These are phyloP conservation scores for Fusarium sp. DNA, from an alignment of 2,329 filamentous ascomycete species.

Conservation along the genomic window DNA sequence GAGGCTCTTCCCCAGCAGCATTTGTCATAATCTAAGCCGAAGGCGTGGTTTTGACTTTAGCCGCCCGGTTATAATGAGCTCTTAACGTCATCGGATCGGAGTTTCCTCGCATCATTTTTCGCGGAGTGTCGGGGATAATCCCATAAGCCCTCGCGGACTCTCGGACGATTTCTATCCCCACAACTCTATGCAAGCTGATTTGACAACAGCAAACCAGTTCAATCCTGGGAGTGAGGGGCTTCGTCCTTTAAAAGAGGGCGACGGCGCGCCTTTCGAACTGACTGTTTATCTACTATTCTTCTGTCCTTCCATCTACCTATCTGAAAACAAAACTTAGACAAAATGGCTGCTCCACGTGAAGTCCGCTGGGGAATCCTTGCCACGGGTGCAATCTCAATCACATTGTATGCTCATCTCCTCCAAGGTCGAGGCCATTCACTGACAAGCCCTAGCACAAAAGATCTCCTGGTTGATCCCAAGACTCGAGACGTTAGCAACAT, in stretches of 20 bases:
- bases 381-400: constrained; percentile 16
- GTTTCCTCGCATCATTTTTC: not conserved
- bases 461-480: constrained; percentile 75
- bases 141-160: not conserved
- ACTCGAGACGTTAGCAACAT: constrained; percentile 73
- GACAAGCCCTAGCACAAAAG: constrained; percentile 54
- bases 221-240: not conserved
- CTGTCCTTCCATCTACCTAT: not conserved
- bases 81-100: not conserved
- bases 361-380: constrained; percentile 25
- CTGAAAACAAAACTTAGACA: not conserved
- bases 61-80: not conserved
- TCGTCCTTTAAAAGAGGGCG: not conserved
- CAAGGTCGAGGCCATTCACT: not conserved
- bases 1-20: too few relatives aligned
- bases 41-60: not conserved
- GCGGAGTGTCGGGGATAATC: not conserved
- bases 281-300: not conserved
- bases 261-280: not conserved
- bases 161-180: not conserved
- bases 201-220: not conserved
- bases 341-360: not conserved
- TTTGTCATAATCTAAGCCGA: not conserved
- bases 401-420: constrained; percentile 3
- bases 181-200: not conserved